phyloP scores from a whole-genome alignment of 2,329 filamentous ascomycete species.

The Cordyceps cateniannulata region DNA sequence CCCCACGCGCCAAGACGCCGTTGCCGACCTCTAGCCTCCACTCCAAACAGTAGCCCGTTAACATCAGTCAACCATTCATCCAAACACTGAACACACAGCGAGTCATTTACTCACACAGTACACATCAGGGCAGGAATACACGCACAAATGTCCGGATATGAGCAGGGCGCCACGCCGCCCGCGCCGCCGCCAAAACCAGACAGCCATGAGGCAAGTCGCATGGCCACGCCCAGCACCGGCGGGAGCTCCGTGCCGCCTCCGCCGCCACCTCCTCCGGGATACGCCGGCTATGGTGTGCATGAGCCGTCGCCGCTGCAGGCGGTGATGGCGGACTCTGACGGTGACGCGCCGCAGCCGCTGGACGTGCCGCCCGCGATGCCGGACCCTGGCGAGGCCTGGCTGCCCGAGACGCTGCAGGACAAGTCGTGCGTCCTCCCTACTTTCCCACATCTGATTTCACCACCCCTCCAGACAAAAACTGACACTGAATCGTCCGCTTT shows the following conservation, averaged over 20 bases:
- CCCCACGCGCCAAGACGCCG: neutral
- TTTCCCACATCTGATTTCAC: neutral
- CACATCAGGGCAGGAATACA: neutral
- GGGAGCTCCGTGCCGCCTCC: constrained; percentile 40
- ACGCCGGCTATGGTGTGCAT: constrained; percentile 15
- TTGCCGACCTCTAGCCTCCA: neutral
- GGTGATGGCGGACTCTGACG: constrained; percentile 20
- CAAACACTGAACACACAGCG: neutral
- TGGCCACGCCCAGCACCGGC: constrained; percentile 54
- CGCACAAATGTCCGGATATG: constrained; percentile 24
- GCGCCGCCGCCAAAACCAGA: constrained; percentile 66
- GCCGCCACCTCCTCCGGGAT: constrained; percentile 24
- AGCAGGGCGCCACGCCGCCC: constrained; percentile 43
- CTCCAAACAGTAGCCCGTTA: neutral
- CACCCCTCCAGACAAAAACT: neutral
- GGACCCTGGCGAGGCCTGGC: constrained; percentile 67
- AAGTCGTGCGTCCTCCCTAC: constrained; percentile 61
- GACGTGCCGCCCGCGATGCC: constrained; percentile 33
- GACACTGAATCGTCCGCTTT: neutral
- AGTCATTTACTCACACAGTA: too few species aligned
- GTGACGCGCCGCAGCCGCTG: constrained; percentile 12
- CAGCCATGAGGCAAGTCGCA: constrained; percentile 61
- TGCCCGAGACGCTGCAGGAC: constrained; percentile 69
- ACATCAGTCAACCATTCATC: neutral
- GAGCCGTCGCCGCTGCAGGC: constrained; percentile 13